A percentile compares a stretch with the other conserved stretches of the same genome.
Evolutionary conservation across 306 rosid species (phyloP).

Genomic region (Luffa aegyptiaca): DNA sequence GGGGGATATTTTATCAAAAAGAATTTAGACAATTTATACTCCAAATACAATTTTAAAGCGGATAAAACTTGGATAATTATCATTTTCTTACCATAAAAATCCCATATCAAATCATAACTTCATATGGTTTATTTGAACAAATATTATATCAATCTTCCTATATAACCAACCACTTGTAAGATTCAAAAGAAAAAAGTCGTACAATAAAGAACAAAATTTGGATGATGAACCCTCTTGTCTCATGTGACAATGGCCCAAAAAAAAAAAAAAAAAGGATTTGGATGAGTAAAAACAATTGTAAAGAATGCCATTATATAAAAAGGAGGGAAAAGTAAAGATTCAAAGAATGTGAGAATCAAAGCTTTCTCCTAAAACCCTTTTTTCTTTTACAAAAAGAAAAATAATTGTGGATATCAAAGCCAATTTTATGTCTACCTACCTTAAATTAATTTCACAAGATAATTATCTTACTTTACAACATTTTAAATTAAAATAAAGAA

Average conservation of each 20-base stretch:
- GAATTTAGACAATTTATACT: neutral
- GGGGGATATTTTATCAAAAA: neutral
- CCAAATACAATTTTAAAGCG: too few species aligned
- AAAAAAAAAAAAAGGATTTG: neutral
- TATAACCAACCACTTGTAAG: neutral
- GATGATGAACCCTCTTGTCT: too few species aligned
- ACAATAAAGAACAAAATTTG: too few species aligned
- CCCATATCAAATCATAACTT: neutral
- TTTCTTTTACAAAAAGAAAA: neutral
- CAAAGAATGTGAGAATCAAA: neutral
- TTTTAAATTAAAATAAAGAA: too few species aligned
- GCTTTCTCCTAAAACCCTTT: neutral
- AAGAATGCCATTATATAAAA: neutral
- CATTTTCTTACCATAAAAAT: neutral
- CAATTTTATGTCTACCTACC: neutral
- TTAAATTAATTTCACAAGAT: too few species aligned
- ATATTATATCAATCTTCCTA: neutral
- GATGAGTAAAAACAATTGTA: neutral
- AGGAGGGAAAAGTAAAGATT: neutral
- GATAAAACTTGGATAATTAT: neutral
- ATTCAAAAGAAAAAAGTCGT: neutral
- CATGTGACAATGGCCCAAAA: too few species aligned
- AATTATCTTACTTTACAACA: too few species aligned
- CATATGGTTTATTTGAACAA: neutral
- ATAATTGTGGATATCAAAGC: neutral